These are phyloP conservation scores for Saccharomyces kudriavzevii DNA, from an alignment of 805 yeast genomes.

Conservation along the genomic window DNA sequence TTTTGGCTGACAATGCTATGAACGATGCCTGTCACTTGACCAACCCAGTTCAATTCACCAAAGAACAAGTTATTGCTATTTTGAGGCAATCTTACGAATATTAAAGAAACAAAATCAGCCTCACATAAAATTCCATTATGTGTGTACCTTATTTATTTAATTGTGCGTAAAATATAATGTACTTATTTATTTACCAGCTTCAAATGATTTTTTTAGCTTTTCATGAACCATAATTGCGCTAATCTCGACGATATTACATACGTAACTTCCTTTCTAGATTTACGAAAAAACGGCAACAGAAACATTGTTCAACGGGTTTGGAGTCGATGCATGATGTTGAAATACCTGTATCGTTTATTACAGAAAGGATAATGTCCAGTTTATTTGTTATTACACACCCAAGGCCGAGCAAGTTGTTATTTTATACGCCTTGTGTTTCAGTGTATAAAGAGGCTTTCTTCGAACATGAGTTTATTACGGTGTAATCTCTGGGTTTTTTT, in stretches of 20 bases:
- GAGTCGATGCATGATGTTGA: too few relatives aligned
- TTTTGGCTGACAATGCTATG: constrained; percentile 19
- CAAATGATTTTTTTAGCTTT: neutral
- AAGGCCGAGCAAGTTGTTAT: too few relatives aligned
- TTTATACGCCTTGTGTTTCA: too few relatives aligned
- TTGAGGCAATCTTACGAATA: constrained; percentile 11
- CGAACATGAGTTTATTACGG: too few relatives aligned
- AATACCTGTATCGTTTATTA: too few relatives aligned
- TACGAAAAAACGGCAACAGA: neutral
- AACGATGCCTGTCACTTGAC: constrained; percentile 18
- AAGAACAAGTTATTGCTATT: constrained; percentile 18
- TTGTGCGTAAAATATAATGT: neutral
- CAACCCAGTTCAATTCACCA: constrained; percentile 18
- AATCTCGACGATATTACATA: neutral
- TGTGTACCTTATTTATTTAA: neutral
- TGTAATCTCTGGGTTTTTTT: too few relatives aligned
- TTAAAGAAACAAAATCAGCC: neutral
- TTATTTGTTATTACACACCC: too few relatives aligned
- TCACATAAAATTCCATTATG: neutral
- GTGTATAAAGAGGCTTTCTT: too few relatives aligned
- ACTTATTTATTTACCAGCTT: neutral
- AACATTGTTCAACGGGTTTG: too few relatives aligned
- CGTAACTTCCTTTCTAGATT: too few relatives aligned
- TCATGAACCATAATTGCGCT: neutral
- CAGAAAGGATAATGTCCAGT: too few relatives aligned